Evolutionary conservation across 805 yeast genomes (phyloP), one percentile per base, ranked within the genome.

Genomic region (Candida ovalis): DNA sequence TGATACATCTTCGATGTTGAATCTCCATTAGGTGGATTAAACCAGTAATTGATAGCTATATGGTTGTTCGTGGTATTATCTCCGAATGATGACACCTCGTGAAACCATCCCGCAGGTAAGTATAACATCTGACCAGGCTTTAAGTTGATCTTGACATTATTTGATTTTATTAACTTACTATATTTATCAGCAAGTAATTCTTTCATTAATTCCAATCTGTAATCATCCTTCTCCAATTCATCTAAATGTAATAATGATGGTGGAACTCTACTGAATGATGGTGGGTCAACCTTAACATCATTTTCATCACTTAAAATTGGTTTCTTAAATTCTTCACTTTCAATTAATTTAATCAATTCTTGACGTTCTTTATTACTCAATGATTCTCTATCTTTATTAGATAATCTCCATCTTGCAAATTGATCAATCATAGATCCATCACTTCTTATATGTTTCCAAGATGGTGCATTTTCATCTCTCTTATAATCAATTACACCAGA

Each of bases 91-190:
- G 87, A 77, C 2, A 86, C 92, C 61, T 86, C 92, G 61, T 86
- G 92, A 58, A 86, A 86, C 91, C 91, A 86, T 2, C 92, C 90
- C 1, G 86, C 77, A 0, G 92, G 92, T 23, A 86, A 61, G 59
- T 78, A 86, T 21, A 86, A 62, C 82, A 83, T 79, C 43, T 84
- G 81, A 0, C 89, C 89, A 0, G 84, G 81, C 25, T 73, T 59
- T 24, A 86, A 54, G 59, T 75, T 69, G 1, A 81, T 80, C 17
- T 73, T 68, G 15, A 74, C 58, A 41, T 72, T 70, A 18, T 69
- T 63, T 1, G 80, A 68, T 1, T 64, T 51, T 37, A 72, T 58
- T 44, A 82, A 70, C 1, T 72, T 70, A 0, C 86, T 86, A 64
- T 76, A 84, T 27, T 70, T 61, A 4, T 52, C 45, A n/a, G 68